Evolutionary conservation across 257 asterid species (phyloP).

Genomic region (Asclepias syriaca): DNA sequence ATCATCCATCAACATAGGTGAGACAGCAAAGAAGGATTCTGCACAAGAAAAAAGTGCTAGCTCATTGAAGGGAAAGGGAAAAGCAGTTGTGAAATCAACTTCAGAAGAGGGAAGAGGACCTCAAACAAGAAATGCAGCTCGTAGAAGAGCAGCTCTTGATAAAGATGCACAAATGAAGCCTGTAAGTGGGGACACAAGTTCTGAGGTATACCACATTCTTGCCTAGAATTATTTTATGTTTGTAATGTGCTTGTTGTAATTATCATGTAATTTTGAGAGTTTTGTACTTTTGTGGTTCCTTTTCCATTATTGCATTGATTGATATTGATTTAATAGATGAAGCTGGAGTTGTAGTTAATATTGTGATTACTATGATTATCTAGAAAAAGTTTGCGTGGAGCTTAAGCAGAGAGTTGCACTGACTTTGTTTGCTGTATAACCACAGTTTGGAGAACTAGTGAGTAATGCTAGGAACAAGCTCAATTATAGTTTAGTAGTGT

Average conservation of each 20-base stretch:
- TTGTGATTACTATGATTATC: not conserved
- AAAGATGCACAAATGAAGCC: conserved; percentile 72
- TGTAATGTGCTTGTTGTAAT: not conserved
- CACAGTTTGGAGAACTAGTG: not conserved
- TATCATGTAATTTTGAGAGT: not conserved
- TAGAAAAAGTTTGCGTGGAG: not conserved
- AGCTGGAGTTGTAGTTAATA: not conserved
- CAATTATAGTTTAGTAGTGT: not conserved
- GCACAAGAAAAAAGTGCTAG: conserved; percentile 50
- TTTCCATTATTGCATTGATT: not conserved
- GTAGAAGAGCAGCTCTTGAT: conserved; percentile 76
- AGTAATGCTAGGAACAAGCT: not conserved
- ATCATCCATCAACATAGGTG: conserved; percentile 60
- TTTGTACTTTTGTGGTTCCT: not conserved
- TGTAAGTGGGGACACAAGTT: conserved; percentile 68
- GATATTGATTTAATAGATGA: not conserved
- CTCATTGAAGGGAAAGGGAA: conserved; percentile 80
- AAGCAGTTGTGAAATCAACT: conserved; percentile 72
- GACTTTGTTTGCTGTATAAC: not conserved
- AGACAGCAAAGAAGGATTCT: conserved; percentile 51
- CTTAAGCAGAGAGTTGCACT: not conserved
- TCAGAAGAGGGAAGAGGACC: conserved; percentile 83
- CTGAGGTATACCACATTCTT: conserved; percentile 58
- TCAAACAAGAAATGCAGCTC: conserved; percentile 81
- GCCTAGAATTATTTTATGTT: not conserved